Percentiles rank a stretch among this genome's conserved stretches.
Evolutionary conservation across 306 rosid species (phyloP).

Genomic region (Cercis canadensis): DNA sequence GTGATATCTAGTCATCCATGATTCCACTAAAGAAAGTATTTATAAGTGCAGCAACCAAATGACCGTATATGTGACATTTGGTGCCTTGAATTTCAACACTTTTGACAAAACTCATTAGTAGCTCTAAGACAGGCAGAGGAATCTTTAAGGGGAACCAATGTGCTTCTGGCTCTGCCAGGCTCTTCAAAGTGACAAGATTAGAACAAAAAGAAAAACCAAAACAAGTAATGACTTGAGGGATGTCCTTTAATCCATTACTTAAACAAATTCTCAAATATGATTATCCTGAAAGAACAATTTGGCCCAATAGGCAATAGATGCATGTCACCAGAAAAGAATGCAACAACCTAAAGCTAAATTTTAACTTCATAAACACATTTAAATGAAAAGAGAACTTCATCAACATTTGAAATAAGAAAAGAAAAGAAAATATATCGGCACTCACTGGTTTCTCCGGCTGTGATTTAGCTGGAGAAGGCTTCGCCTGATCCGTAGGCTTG

Average conservation of each 20-base stretch:
- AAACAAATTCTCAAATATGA: conserved; percentile 18
- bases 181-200: conserved; percentile 2
- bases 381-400: not conserved
- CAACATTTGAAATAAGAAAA: not conserved
- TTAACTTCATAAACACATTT: conserved; percentile 5
- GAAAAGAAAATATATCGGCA: conserved; percentile 2
- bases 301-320: not conserved
- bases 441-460: conserved; percentile 58
- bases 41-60: conserved; percentile 18
- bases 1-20: not conserved
- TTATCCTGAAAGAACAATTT: not conserved
- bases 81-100: conserved; percentile 10
- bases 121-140: not conserved
- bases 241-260: not conserved
- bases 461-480: conserved; percentile 51
- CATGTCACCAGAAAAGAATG: not conserved
- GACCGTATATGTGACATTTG: not conserved
- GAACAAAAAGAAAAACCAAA: not conserved
- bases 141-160: conserved; percentile 23
- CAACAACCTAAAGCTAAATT: conserved; percentile 5
- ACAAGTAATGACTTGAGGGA: not conserved
- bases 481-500: conserved; percentile 49
- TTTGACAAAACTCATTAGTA: not conserved
- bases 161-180: not conserved
- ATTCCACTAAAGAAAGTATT: not conserved